Evolutionary conservation across 1,284 basidiomycete species (phyloP).

Genomic region (Ceratobasidium sp.): DNA sequence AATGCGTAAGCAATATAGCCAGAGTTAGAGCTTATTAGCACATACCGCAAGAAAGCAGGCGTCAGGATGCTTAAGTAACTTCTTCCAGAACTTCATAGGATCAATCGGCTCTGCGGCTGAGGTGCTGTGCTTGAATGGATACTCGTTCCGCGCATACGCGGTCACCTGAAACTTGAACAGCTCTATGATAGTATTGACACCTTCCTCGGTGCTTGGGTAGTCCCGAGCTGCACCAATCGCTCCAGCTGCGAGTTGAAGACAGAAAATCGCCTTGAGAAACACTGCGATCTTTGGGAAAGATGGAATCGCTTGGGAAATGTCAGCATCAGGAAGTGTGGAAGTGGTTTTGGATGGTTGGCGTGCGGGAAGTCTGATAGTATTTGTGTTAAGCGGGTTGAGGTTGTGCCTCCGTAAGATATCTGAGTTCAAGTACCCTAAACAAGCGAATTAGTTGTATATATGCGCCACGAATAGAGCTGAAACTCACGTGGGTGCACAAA

Average conservation of each 20-base stretch:
- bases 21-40: background rate
- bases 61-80: background rate
- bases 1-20: no score
- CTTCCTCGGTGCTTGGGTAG: background rate
- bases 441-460: background rate
- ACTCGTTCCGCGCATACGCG: slow-evolving; percentile 20
- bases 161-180: slow-evolving; percentile 37
- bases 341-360: background rate
- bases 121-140: background rate
- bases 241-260: slow-evolving; percentile 31
- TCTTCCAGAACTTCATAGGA: slow-evolving; percentile 8
- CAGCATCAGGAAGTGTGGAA: background rate
- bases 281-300: slow-evolving; percentile 20
- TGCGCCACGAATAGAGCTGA: background rate
- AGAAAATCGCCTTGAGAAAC: slow-evolving; percentile 18
- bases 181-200: background rate
- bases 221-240: slow-evolving; percentile 7
- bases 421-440: slow-evolving; percentile 8
- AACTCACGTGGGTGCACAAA: slow-evolving; percentile 44
- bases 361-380: background rate
- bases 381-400: background rate
- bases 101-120: background rate
- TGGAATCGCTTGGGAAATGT: slow-evolving; percentile 18
- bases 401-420: slow-evolving; percentile 7
- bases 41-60: slow-evolving; percentile 25